These are phyloP conservation scores for Angomonas ambiguus DNA, from an alignment of 208 protist genomes.

Conservation along the genomic window DNA sequence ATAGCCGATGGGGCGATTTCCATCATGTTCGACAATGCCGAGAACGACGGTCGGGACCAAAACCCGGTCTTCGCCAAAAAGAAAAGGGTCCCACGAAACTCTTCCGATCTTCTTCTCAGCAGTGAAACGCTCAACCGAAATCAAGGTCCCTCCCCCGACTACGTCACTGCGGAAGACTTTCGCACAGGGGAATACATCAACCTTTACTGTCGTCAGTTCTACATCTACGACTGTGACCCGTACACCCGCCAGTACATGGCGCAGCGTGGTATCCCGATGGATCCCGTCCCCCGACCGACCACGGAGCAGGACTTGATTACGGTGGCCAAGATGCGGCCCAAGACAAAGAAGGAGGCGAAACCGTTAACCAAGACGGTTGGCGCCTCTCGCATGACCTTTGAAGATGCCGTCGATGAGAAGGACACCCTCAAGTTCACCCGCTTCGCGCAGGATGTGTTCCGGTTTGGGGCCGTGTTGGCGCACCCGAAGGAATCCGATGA, in stretches of 20 bases:
- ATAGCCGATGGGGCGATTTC: constrained; percentile 93
- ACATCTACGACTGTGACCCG: constrained; percentile 92
- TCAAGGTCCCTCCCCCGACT: constrained; percentile 28
- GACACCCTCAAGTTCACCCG: constrained; percentile 83
- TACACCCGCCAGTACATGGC: constrained; percentile 89
- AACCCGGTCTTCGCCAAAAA: constrained; percentile 91
- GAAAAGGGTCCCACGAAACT: constrained; percentile 78
- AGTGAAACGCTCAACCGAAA: constrained; percentile 72
- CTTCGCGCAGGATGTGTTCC: constrained; percentile 86
- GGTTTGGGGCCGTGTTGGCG: constrained; percentile 76
- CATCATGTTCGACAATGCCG: constrained; percentile 83
- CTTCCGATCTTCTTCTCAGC: constrained; percentile 24
- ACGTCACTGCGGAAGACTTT: constrained; percentile 76
- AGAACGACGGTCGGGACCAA: constrained; percentile 94
- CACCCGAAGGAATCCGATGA: constrained; percentile 51
- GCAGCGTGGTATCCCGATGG: constrained; percentile 32
- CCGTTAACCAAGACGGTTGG: constrained; percentile 20
- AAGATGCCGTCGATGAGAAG: constrained; percentile 41
- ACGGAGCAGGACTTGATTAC: constrained; percentile 39
- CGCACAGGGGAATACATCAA: constrained; percentile 72
- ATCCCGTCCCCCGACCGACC: constrained; percentile 22
- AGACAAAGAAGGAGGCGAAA: background rate
- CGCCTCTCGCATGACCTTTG: constrained; percentile 73
- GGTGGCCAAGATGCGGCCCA: constrained; percentile 20
- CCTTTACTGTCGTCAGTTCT: constrained; percentile 79